Conservation (phyloP, 176 grass and related monocot species). For the Olyra latifolia region DNA sequence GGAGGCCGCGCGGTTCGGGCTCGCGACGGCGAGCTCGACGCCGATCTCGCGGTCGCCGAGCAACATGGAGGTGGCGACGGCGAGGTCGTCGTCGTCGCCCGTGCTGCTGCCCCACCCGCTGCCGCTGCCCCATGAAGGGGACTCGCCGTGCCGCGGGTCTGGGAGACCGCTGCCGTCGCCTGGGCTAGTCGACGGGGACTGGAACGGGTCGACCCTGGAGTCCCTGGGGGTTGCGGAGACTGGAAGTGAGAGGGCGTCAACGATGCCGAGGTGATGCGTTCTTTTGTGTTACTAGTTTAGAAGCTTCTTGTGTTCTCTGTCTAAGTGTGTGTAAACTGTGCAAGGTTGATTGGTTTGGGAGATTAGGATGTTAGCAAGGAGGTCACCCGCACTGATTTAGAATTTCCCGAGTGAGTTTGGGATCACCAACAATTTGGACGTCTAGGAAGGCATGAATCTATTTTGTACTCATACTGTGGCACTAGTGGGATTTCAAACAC, state of each 20-base stretch:
- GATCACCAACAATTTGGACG: slow-evolving; percentile 9
- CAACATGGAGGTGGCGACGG: slow-evolving; percentile 34
- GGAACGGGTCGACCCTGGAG: slow-evolving; percentile 3
- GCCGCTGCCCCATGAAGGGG: slow-evolving; percentile 45
- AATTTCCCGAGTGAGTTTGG: background rate
- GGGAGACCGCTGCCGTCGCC: slow-evolving; percentile 47
- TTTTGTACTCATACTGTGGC: background rate
- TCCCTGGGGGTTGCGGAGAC: background rate
- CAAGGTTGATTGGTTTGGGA: background rate
- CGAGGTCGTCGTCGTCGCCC: slow-evolving; percentile 61
- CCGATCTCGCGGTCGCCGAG: slow-evolving; percentile 53
- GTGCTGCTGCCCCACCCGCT: slow-evolving; percentile 44
- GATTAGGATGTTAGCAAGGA: background rate
- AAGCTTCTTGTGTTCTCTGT: background rate
- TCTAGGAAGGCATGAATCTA: background rate
- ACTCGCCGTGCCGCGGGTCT: slow-evolving; percentile 1
- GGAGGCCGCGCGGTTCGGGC: background rate
- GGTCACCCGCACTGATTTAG: background rate
- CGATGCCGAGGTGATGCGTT: slow-evolving; percentile 43
- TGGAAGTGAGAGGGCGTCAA: slow-evolving; percentile 25
- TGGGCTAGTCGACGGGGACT: slow-evolving; percentile 28
- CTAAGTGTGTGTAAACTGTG: background rate
- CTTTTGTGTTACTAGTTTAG: background rate
- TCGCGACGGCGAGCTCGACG: slow-evolving; percentile 37
- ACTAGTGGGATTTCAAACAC: background rate